Evolutionary conservation across 2,329 filamentous ascomycete species (phyloP).

Genomic region (Arthrobotrys iridis): DNA sequence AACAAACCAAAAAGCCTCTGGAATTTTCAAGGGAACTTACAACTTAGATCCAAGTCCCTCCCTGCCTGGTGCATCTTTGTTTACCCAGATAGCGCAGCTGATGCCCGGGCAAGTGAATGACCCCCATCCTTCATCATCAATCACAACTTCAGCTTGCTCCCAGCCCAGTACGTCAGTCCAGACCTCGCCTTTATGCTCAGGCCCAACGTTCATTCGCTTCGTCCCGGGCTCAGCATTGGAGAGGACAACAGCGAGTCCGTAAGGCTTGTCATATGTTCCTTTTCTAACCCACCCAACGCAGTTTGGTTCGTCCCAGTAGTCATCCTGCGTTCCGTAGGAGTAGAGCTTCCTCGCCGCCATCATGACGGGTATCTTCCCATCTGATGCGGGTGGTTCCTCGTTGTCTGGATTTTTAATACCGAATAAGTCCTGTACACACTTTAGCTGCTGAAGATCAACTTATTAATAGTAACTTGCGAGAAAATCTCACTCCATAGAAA

Average conservation of each 20-base stretch:
- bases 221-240: conserved; percentile 65
- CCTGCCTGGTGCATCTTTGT: conserved; percentile 67
- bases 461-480: conserved; percentile 66
- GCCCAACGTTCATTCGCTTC: conserved; percentile 72
- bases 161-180: conserved; percentile 73
- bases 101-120: conserved; percentile 67
- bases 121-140: conserved; percentile 70
- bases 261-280: conserved; percentile 64
- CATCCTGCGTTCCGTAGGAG: conserved; percentile 72
- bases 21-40: conserved; percentile 59
- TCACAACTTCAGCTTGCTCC: conserved; percentile 67
- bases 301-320: conserved; percentile 71
- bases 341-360: conserved; percentile 72
- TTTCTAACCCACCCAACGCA: conserved; percentile 72
- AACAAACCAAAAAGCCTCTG: neutral
- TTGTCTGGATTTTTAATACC: conserved; percentile 60
- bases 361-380: conserved; percentile 69
- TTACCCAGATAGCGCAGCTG: conserved; percentile 72
- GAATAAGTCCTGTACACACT: conserved; percentile 25
- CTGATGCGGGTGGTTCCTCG: conserved; percentile 67
- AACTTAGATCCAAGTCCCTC: conserved; percentile 64
- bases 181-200: conserved; percentile 68
- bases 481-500: conserved; percentile 77
- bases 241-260: conserved; percentile 69
- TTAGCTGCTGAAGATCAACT: neutral